Evolutionary conservation across 768 basidiomycete species (phyloP).

Genomic region (Phaffia tasmanica): DNA sequence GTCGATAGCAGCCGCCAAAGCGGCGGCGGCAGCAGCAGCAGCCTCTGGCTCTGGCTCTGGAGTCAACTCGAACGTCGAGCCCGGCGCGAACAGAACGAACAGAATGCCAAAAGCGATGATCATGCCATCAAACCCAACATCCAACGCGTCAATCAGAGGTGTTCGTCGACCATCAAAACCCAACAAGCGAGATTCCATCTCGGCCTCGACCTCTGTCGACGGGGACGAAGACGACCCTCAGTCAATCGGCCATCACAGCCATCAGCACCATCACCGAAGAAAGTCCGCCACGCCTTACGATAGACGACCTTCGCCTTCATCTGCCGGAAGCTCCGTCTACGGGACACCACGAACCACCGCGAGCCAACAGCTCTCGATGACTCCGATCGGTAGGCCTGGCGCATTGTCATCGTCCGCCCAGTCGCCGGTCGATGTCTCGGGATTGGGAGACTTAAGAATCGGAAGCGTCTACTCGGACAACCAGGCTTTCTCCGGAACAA

Average conservation of each 20-base stretch:
- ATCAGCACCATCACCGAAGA: conserved; percentile 5
- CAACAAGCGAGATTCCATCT: conserved; percentile 6
- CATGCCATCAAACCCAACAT: conserved; percentile 20
- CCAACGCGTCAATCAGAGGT: not conserved
- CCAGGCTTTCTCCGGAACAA: conserved; percentile 2
- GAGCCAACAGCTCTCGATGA: conserved; percentile 10
- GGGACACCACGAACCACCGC: conserved; percentile 8
- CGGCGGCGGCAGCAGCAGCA: conserved; percentile 9
- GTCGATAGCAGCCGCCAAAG: conserved; percentile 5
- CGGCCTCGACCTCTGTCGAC: conserved; percentile 10
- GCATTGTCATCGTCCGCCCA: conserved; percentile 4
- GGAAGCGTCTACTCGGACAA: not conserved
- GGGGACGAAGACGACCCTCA: conserved; percentile 13
- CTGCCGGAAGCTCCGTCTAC: not conserved
- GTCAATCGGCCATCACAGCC: conserved; percentile 1
- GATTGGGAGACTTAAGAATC: conserved; percentile 1
- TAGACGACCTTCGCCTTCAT: conserved; percentile 24
- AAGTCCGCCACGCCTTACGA: conserved; percentile 32
- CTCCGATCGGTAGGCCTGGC: not conserved
- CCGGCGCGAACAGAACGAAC: not conserved
- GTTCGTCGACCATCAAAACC: not conserved
- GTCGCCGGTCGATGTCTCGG: not conserved
- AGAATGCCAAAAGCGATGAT: conserved; percentile 13
- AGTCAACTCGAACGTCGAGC: not conserved
- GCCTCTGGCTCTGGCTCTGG: too few relatives aligned